Conservation (phyloP, 768 basidiomycete species). For the Cyclocybe aegerita region DNA sequence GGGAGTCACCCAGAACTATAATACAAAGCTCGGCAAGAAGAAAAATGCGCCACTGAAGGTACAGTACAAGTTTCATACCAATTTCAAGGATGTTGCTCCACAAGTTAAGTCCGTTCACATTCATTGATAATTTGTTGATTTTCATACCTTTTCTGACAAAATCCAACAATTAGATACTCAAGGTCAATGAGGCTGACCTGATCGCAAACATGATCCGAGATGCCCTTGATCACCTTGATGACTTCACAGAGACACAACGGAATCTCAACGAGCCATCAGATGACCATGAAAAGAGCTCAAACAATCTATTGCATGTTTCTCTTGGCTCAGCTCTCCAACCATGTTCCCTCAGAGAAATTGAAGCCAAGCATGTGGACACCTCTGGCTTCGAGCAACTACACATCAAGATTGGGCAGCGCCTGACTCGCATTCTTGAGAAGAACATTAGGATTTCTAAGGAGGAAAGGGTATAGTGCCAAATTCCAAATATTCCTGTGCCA, state of each 20-base stretch:
- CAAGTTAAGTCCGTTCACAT: constrained; percentile 23
- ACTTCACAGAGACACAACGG: too few relatives aligned
- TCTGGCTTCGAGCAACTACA: constrained; percentile 1
- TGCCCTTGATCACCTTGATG: not conserved
- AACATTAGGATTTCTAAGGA: too few relatives aligned
- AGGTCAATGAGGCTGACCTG: not conserved
- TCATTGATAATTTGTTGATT: not conserved
- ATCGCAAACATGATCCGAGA: constrained; percentile 1
- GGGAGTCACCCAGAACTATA: constrained; percentile 29
- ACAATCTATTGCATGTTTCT: not conserved
- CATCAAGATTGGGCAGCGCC: not conserved
- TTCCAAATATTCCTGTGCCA: too few relatives aligned
- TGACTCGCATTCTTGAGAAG: not conserved
- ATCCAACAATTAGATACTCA: not conserved
- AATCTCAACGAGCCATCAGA: not conserved
- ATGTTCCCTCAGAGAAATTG: not conserved
- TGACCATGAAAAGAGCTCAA: not conserved
- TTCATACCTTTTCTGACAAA: too few relatives aligned
- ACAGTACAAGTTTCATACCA: constrained; percentile 24
- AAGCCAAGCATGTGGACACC: not conserved
- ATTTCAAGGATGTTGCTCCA: constrained; percentile 29
- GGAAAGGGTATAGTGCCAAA: too few relatives aligned
- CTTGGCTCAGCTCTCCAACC: not conserved
- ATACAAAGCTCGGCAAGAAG: constrained; percentile 29
- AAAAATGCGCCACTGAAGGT: constrained; percentile 26